These are phyloP conservation scores for Teunomyces cretensis DNA, from an alignment of 805 yeast genomes.

Conservation along the genomic window DNA sequence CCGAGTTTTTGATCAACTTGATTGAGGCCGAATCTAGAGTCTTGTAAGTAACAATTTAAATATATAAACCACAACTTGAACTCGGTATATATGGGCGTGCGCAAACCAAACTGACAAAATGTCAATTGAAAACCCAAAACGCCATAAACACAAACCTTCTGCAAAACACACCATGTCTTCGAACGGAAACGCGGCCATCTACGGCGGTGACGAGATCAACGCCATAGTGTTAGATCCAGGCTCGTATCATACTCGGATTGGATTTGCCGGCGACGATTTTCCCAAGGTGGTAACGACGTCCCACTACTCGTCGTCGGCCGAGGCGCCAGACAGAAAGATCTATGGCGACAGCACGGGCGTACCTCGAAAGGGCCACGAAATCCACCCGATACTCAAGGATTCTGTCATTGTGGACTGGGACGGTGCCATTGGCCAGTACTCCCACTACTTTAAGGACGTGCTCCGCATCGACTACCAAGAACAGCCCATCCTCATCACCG, in stretches of 20 bases:
- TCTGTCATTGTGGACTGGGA: slow-evolving; percentile 83
- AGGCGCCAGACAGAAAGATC: slow-evolving; percentile 15
- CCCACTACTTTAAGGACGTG: slow-evolving; percentile 51
- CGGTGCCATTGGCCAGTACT: slow-evolving; percentile 72
- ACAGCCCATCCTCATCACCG: slow-evolving; percentile 80
- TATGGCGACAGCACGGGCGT: slow-evolving; percentile 46
- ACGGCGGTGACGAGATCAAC: slow-evolving; percentile 73
- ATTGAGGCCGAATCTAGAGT: slow-evolving; percentile 62
- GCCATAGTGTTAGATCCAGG: slow-evolving; percentile 94
- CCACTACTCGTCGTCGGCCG: slow-evolving; percentile 49
- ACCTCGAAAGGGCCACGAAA: slow-evolving; percentile 51
- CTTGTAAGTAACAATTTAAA: slow-evolving; percentile 17
- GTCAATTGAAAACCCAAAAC: neutral
- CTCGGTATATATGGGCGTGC: neutral
- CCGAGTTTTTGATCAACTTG: slow-evolving; percentile 72
- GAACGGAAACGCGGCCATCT: slow-evolving; percentile 20
- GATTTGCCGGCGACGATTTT: slow-evolving; percentile 89
- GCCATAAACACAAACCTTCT: neutral
- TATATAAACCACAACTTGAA: no score
- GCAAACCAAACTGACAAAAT: neutral
- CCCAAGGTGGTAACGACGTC: slow-evolving; percentile 81
- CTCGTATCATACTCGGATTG: slow-evolving; percentile 75
- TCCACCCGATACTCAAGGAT: slow-evolving; percentile 59
- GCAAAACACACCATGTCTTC: slow-evolving; percentile 21
- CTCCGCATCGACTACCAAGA: slow-evolving; percentile 56